Evolutionary conservation across 108 stramenopile genomes (phyloP), one percentile per base, ranked within the genome.

Genomic region (Pseudonitzschia delicatissima): DNA sequence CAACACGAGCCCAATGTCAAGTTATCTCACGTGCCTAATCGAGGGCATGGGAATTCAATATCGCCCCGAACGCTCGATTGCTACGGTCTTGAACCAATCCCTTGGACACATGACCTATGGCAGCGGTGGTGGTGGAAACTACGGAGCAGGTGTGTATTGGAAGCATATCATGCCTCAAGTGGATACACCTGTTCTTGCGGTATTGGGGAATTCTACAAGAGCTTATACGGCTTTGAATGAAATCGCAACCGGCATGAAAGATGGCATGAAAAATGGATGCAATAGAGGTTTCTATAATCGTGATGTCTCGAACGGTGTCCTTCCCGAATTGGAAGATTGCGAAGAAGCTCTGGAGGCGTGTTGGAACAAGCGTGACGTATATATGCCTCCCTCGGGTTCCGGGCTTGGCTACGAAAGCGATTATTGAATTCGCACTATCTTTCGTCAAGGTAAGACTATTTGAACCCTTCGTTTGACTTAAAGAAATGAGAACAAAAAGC

Each of bases 261-360:
- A 64, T 9, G 77, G 72, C 0, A 40, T 92, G 75, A 76, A 64
- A 29, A 81, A 74, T 23, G 72, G 71, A 25, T 50, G 58, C 9
- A 78, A 73, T 50, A 67, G 65, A 40, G 91, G 88, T 0, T 90
- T 72, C 50, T 69, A 80, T 31, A 69, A 77, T 59, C 81, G 87
- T 26, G 88, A 92, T 71, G 71, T 78, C 17, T 71, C 79, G 73
- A 75, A 76, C 48, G 91, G 88, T 11, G 58, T 85, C 0, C 42
- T 84, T 9, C 91, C 91, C 48, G 91, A 89, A 51, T 57, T 57
- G 11, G 91, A 92, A 68, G 88, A 92, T 73, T 87, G 82, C 57
- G 80, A 84, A 23, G 87, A 90, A 20, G 84, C 88, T 25, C 34
- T 86, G 53, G 84, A 86, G 62, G 62, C 66, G 31, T 84, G 84